These are phyloP conservation scores for Smallanthus sonchifolius DNA, from an alignment of 129 eudicot species.

Conservation along the genomic window DNA sequence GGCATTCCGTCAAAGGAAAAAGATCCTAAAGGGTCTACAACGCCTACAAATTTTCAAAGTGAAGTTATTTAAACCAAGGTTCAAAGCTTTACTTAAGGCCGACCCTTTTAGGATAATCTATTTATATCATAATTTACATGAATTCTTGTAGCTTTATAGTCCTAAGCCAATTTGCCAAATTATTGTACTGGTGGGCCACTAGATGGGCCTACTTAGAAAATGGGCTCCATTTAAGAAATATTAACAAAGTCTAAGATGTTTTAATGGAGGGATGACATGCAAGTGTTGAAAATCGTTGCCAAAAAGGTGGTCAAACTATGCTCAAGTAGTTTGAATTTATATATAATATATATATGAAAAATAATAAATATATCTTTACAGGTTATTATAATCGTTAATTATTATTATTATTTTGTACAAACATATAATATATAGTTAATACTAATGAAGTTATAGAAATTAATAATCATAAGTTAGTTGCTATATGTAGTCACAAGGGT, in stretches of 20 bases:
- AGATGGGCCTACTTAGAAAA: background rate
- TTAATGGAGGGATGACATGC: conserved; percentile 21
- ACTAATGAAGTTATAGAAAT: too few species aligned
- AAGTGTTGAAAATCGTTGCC: conserved; percentile 17
- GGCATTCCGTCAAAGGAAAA: background rate
- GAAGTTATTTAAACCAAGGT: background rate
- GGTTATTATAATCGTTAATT: too few species aligned
- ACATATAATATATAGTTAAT: too few species aligned
- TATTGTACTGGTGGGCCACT: background rate
- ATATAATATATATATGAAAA: too few species aligned
- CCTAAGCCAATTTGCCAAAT: background rate
- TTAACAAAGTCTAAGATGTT: background rate
- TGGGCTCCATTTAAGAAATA: background rate
- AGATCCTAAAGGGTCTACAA: background rate
- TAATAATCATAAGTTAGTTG: too few species aligned
- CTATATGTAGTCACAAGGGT: too few species aligned
- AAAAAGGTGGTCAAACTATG: conserved; percentile 18
- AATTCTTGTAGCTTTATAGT: background rate
- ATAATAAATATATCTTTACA: background rate
- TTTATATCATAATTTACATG: background rate
- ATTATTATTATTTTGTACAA: too few species aligned
- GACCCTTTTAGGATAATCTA: background rate
- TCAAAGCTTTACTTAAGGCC: background rate
- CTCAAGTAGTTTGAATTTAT: conserved; percentile 16
- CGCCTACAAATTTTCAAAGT: background rate